Conservation (phyloP, 2,329 filamentous ascomycete genomes). For the Aspergillus thermomutatus region DNA sequence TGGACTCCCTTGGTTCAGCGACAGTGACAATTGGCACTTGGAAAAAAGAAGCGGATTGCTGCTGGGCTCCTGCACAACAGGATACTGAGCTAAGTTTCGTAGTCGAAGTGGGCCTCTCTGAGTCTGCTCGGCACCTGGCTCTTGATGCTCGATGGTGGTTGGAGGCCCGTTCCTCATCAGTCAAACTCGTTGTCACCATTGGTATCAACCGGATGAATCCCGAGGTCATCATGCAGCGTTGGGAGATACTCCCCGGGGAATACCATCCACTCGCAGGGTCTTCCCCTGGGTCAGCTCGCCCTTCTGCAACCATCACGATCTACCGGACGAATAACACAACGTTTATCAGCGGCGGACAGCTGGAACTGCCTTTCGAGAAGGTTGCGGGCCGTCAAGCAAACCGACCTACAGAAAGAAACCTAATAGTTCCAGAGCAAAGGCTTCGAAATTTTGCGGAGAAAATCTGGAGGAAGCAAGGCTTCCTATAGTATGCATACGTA, state of each 20-base stretch:
- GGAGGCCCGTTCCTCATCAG: constrained; percentile 14
- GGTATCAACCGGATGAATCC: constrained; percentile 13
- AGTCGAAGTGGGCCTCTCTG: constrained; percentile 16
- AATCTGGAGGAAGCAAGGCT: not conserved
- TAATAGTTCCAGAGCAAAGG: constrained; percentile 20
- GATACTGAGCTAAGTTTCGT: constrained; percentile 15
- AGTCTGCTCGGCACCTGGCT: constrained; percentile 16
- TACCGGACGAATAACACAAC: constrained; percentile 15
- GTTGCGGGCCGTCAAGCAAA: constrained; percentile 22
- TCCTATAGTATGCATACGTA: not conserved
- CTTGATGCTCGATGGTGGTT: constrained; percentile 17
- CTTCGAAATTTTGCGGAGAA: not conserved
- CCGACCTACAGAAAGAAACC: constrained; percentile 23
- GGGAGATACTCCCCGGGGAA: constrained; percentile 12
- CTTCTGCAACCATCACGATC: constrained; percentile 15
- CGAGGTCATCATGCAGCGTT: constrained; percentile 16
- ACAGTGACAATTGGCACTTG: constrained; percentile 18
- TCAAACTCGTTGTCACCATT: constrained; percentile 18
- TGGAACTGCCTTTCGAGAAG: not conserved
- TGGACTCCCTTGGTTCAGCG: constrained; percentile 12
- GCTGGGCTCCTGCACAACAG: constrained; percentile 14
- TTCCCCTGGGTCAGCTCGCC: constrained; percentile 11
- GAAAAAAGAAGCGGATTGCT: constrained; percentile 19
- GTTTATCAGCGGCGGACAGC: constrained; percentile 12
- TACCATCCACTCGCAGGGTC: constrained; percentile 11